Evolutionary conservation across 23 red algal species (phyloP).

Genomic region (Gracilaria vermiculophylla): DNA sequence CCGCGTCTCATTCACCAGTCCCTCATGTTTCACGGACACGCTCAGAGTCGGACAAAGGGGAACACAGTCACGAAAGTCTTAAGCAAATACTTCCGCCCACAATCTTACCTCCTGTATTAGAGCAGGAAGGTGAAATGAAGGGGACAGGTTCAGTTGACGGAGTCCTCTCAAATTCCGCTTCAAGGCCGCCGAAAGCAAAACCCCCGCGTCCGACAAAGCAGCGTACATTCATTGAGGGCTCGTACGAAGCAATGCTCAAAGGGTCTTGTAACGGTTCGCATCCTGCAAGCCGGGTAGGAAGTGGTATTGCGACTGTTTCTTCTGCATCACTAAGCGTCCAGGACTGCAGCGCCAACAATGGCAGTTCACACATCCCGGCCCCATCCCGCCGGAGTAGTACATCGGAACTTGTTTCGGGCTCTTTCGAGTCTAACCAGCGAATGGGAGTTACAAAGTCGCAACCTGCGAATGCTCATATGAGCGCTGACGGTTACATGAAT

Average conservation of each 20-base stretch:
- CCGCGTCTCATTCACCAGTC: slow-evolving; percentile 1
- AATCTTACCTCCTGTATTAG: neutral
- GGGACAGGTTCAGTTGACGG: too few relatives aligned
- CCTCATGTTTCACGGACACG: neutral
- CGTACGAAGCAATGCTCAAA: neutral
- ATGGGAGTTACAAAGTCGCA: neutral
- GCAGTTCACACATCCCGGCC: neutral
- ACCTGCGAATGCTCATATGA: neutral
- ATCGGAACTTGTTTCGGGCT: neutral
- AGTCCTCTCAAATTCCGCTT: neutral
- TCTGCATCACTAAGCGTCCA: neutral
- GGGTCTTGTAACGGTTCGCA: neutral
- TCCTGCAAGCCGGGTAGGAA: neutral
- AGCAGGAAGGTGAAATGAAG: neutral
- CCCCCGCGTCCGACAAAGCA: neutral
- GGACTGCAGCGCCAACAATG: neutral
- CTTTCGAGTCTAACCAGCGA: neutral
- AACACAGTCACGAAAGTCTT: neutral
- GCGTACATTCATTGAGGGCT: neutral
- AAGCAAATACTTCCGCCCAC: slow-evolving; percentile 15
- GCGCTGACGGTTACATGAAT: neutral
- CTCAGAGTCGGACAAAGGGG: neutral
- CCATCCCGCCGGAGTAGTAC: neutral
- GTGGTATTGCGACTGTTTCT: neutral
- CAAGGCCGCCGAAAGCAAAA: neutral